A percentile compares a stretch with the other conserved stretches of the same genome.
Conservation (phyloP, 148 eudicot genomes). For the Cornus controversa region DNA sequence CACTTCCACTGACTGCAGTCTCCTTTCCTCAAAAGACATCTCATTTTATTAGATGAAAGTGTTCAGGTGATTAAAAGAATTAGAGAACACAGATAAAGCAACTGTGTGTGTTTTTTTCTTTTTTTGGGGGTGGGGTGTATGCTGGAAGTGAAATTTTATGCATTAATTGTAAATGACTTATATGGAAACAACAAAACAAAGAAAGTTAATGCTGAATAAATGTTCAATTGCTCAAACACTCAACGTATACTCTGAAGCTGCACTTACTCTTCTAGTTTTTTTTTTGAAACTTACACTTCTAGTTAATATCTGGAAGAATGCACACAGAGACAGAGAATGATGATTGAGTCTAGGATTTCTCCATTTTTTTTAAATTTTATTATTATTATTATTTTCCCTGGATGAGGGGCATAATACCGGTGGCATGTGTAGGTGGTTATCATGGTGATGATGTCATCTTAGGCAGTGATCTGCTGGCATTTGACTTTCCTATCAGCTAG, state of each 20-base stretch:
- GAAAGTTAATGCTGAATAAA: background rate
- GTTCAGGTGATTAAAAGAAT: background rate
- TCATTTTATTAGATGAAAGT: no score
- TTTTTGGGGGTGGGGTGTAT: no score
- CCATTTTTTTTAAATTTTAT: background rate
- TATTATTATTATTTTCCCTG: no score
- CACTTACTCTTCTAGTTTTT: background rate
- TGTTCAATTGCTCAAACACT: background rate
- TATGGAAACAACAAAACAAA: background rate
- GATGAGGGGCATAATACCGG: background rate
- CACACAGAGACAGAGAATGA: background rate
- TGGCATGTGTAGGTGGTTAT: background rate
- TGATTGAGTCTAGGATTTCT: background rate
- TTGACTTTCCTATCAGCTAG: no score
- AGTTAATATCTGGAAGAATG: no score
- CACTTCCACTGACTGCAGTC: no score
- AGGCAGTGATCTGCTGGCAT: background rate
- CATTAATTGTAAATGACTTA: background rate
- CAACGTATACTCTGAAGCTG: background rate
- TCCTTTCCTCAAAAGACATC: no score
- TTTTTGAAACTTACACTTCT: no score
- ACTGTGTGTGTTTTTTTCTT: no score
- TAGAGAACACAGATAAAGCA: background rate
- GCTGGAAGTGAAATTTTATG: no score
- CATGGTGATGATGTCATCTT: background rate